Conservation (phyloP, 768 basidiomycete species). For the Leccinum obscurum region DNA sequence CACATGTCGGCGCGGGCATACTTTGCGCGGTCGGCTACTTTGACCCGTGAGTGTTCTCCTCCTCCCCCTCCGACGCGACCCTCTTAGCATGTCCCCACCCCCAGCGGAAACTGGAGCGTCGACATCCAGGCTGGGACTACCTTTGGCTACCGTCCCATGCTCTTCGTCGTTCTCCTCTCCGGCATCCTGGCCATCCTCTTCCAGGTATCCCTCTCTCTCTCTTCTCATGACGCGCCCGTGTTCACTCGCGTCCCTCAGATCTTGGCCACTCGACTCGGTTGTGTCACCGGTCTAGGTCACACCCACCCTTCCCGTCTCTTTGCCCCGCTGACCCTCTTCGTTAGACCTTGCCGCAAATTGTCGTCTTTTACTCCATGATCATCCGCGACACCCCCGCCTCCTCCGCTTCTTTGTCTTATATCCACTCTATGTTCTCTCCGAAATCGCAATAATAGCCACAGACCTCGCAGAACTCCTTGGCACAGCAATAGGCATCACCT, state of each 20-base stretch:
- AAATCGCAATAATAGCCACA: constrained; percentile 56
- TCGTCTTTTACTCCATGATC: constrained; percentile 46
- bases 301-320: neutral
- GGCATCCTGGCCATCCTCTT: constrained; percentile 46
- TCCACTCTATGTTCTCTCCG: constrained; percentile 44
- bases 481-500: constrained; percentile 55
- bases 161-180: constrained; percentile 48
- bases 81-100: neutral
- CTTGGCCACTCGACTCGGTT: constrained; percentile 45
- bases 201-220: constrained; percentile 27
- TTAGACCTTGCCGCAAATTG: constrained; percentile 50
- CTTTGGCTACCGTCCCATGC: constrained; percentile 45
- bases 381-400: constrained; percentile 39
- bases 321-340: neutral
- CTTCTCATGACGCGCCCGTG: neutral
- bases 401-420: constrained; percentile 43
- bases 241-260: constrained; percentile 19
- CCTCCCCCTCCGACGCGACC: neutral
- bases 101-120: constrained; percentile 44
- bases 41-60: constrained; percentile 25
- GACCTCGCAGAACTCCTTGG: constrained; percentile 64
- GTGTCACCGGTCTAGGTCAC: constrained; percentile 28
- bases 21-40: constrained; percentile 40
- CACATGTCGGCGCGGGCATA: constrained; percentile 42
- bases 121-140: constrained; percentile 43